Evolutionary conservation across 495 filamentous ascomycete genomes (phyloP).

Genomic region (Collariella sp.): DNA sequence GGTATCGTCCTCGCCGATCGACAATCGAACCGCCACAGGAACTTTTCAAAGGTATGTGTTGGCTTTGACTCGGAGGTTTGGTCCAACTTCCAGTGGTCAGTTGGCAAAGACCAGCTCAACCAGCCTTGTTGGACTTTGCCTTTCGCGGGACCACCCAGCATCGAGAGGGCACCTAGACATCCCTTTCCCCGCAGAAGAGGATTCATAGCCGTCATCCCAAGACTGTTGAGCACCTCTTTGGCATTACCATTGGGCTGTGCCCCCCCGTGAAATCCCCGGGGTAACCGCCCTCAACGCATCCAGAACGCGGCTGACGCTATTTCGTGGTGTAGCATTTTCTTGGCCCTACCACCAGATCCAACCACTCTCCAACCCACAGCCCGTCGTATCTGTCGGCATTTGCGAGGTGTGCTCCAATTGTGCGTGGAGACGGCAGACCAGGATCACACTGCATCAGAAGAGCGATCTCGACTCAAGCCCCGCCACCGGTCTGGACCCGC

Average conservation of each 20-base stretch:
- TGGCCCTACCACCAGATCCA: not conserved
- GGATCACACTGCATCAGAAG: conserved; percentile 9
- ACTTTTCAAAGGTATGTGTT: not conserved
- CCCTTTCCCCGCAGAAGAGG: not conserved
- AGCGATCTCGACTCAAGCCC: conserved; percentile 27
- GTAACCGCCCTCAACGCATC: not conserved
- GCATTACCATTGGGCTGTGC: not conserved
- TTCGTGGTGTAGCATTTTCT: not conserved
- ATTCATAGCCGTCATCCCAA: not conserved
- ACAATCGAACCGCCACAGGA: not conserved
- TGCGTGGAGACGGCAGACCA: conserved; percentile 12
- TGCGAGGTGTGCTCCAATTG: not conserved
- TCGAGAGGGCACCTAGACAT: not conserved
- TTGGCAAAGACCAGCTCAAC: not conserved
- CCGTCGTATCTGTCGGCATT: not conserved
- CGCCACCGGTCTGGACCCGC: conserved; percentile 20
- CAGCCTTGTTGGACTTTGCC: not conserved
- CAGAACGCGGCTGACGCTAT: conserved; percentile 1
- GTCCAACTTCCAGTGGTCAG: not conserved
- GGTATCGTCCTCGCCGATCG: not conserved
- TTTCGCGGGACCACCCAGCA: too few relatives aligned
- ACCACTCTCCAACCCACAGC: not conserved
- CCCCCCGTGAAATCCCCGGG: not conserved
- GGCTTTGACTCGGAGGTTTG: not conserved
- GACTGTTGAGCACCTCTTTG: not conserved